phyloP scores from a whole-genome alignment of 805 yeast species.

The Ogataea henricii region DNA sequence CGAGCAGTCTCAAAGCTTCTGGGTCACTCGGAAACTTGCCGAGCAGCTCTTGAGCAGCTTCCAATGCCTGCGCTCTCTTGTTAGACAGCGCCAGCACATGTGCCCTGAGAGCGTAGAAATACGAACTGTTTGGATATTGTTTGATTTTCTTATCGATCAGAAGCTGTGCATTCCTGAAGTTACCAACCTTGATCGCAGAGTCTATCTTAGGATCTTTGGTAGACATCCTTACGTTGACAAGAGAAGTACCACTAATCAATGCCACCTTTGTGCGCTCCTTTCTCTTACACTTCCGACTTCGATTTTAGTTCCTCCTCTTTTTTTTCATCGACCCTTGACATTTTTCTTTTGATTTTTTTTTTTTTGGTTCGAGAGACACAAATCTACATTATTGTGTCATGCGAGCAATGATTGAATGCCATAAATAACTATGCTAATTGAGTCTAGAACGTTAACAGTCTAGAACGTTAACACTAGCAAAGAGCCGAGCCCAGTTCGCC shows the following conservation, averaged over 20 bases:
- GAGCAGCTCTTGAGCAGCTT: constrained; percentile 32
- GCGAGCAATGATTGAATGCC: background rate
- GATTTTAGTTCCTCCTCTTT: no score
- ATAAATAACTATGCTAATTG: background rate
- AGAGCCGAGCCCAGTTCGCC: background rate
- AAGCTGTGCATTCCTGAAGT: constrained; percentile 54
- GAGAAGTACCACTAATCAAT: no score
- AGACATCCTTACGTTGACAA: no score
- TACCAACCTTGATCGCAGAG: constrained; percentile 41
- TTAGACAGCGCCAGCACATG: constrained; percentile 39
- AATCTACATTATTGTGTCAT: no score
- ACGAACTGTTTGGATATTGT: constrained; percentile 58
- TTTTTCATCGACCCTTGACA: background rate
- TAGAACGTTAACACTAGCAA: background rate
- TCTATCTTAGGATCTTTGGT: constrained; percentile 24
- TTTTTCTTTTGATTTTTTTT: background rate
- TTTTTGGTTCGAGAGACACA: no score
- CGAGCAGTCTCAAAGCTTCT: constrained; percentile 50
- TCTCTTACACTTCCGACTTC: no score
- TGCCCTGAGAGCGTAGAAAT: constrained; percentile 49
- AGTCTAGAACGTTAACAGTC: no score
- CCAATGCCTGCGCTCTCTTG: constrained; percentile 36
- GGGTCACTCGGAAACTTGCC: constrained; percentile 54
- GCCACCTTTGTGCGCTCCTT: no score
- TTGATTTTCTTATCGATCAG: constrained; percentile 49